Evolutionary conservation across 2,329 filamentous ascomycete genomes (phyloP), one percentile per base, ranked within the genome.

Genomic region (Curvularia sp.): DNA sequence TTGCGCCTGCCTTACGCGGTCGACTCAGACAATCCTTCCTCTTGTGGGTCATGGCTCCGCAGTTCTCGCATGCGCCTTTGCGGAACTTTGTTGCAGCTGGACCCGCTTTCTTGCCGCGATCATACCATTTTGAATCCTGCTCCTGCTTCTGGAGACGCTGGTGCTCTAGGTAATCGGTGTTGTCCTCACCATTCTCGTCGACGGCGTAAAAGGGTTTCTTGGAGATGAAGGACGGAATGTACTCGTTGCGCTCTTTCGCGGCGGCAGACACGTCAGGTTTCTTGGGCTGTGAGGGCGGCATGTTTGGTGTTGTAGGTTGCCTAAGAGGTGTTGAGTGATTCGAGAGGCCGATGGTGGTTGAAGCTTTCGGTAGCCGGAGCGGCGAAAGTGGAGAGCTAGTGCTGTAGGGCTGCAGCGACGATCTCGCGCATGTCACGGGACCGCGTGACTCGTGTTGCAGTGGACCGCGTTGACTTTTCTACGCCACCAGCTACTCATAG

Each of bases 41-140:
- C 80, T 96, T 96, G 80, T 99, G 95, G 65, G 91, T 93, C 91
- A 98, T 96, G 57, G 93, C 89, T 71, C 95, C 95, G 81, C 95
- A 99, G 80, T 99, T 99, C 79, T 98, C 94, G 80, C 95, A 99
- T 53, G 95, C 94, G 73, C 96, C 95, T 81, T 98, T 99, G 66
- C 96, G 91, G 76, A 91, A 99, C 75, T 97, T 99, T 66, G 95
- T 99, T 50, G 94, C 93, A 0, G 93, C 93, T 4, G 92, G 92
- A 0, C 91, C 93, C 10, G 86, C 80, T 75, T 92, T 94, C 79
- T 90, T 90, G 52, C 93, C 93, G 43, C 95, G 89, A 61, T 96
- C 91, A 79, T 97, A 96, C 94, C 93, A 97, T 87, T 91, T 89
- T 28, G 91, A 89, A 41, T 86, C 85, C 55, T 89, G 85, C 47